Evolutionary conservation across 1,139 yeast species (phyloP), one percentile per base, ranked within the genome.

Genomic region (Geotrichum fermentans): DNA sequence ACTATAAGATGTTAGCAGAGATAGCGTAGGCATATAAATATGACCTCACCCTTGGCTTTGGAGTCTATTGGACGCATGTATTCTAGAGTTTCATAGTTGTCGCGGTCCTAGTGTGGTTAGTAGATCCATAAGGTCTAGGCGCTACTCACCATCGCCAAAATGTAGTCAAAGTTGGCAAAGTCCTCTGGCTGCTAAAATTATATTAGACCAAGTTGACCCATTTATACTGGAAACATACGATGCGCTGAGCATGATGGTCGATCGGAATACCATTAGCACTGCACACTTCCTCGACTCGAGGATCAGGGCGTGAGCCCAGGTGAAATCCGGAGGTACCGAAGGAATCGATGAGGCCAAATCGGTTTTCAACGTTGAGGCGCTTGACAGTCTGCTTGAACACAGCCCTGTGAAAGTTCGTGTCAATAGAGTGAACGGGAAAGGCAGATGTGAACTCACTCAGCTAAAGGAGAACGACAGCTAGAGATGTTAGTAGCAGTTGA

Each of bases 381-480:
- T 78, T 65, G 3, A 87, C 95, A 24, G 73, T 72, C 54, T 86
- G 80, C 47, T 72, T 73, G 69, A 89, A 88, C 1, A 89, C 85
- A 0, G 96, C 97, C 65, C 64, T 61, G 24, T 24, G 17, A n/a
- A 16, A 6, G 5, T 8, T 33, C 22, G 13, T 17, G 16, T 10
- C 16, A 32, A 24, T 24, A 6, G 28, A 10, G 28, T 24, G 28
- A 10, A 24, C 28, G 28, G n/a, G n/a, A n/a, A n/a, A n/a, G n/a
- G n/a, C n/a, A n/a, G n/a, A n/a, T n/a, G 11, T 20, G n/a, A 24
- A 55, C 69, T 44, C 56, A 65, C 69, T 90, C 97, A 0, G 98
- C 97, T 97, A 90, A 90, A 10, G 97, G 97, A 0, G 97, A 89
- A 48, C 97, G 92, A 63, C 98, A 90, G 40, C 85, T 81, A 44